Evolutionary conservation across 768 basidiomycete genomes (phyloP), one percentile per base, ranked within the genome.

Genomic region (Tremella yokohamensis): DNA sequence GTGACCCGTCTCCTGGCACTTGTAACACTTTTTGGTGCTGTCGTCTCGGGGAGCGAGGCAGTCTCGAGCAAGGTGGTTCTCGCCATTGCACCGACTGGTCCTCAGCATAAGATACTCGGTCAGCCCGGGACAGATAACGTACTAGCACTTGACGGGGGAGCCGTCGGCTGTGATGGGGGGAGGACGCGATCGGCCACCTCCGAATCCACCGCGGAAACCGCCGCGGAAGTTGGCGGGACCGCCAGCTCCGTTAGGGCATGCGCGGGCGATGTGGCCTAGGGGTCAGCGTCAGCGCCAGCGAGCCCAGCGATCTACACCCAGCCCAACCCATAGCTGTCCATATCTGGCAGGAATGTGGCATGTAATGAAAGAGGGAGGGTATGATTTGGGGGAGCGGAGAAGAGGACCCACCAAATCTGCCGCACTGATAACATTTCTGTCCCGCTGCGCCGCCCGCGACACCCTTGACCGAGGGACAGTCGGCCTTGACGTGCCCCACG

Each of bases 391-490:
- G 19, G 56, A 52, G 38, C 4, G 24, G 12, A 34, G 11, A 34
- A 49, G 69, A 87, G 87, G 82, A 85, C 73, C 90, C 88, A 79
- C 92, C 93, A 13, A 87, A 84, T 25, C 88, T 88, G 47, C 89
- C 89, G 71, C 91, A 94, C 50, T 87, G 84, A 76, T 88, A 92
- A 71, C 90, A 94, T 77, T 88, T 89, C 51, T 92, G 85, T 16
- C 59, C 62, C n/a, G 57, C 52, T 20, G 55, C 56, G 38, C 56
- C 25, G 26, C 44, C 52, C 53, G 34, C 42, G 19, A 50, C 22
- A 61, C 60, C 62, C 34, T 65, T 48, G n/a, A 65, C 20, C 20
- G 70, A 67, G 25, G 70, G 70, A 40, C 70, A 72, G 59, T 72
- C 70, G 22, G 64, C 57, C 64, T 72, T 72, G 42, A 72, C 64